phyloP scores from a whole-genome alignment of 371 early-diverging fungal genomes.

The Parasitella parasitica region DNA sequence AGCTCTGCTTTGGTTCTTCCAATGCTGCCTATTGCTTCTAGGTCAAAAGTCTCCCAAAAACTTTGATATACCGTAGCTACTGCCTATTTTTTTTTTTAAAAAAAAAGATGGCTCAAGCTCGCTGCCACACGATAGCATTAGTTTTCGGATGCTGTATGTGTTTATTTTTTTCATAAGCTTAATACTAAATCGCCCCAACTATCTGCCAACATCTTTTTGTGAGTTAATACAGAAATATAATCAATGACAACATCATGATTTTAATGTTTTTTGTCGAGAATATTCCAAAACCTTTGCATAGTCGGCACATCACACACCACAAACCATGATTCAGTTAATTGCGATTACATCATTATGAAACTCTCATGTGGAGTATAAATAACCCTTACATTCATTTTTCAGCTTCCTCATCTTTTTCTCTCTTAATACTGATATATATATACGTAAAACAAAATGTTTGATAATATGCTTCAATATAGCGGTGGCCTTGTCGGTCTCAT shows the following conservation, averaged over 20 bases:
- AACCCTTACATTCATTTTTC: background rate
- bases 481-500: constrained; percentile 53
- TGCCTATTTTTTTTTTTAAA: too few relatives aligned
- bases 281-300: background rate
- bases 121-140: too few relatives aligned
- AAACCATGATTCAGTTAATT: background rate
- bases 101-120: too few relatives aligned
- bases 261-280: background rate
- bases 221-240: too few relatives aligned
- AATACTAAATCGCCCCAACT: too few relatives aligned
- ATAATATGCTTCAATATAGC: constrained; percentile 46
- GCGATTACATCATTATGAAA: background rate
- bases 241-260: background rate
- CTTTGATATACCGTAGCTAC: too few relatives aligned
- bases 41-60: too few relatives aligned
- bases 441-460: constrained; percentile 14
- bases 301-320: background rate
- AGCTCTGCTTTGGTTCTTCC: too few relatives aligned
- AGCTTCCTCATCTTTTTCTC: background rate
- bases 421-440: background rate
- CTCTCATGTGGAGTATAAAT: background rate
- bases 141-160: too few relatives aligned
- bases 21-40: too few relatives aligned
- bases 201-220: too few relatives aligned
- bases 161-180: too few relatives aligned